Evolutionary conservation across 345 rosid genomes (phyloP), one percentile per base, ranked within the genome.

Genomic region (Linum trigynum): DNA sequence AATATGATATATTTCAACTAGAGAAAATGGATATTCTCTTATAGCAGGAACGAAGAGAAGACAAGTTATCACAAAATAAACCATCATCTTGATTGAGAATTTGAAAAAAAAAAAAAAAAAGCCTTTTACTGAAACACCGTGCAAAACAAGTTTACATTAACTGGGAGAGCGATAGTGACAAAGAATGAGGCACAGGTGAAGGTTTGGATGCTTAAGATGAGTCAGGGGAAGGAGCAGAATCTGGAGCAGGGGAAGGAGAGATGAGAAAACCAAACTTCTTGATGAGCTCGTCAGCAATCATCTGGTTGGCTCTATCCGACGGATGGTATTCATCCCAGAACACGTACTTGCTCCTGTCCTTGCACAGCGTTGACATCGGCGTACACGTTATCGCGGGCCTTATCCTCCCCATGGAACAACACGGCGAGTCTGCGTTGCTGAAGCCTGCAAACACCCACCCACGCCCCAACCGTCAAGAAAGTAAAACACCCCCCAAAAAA

Each of bases 261-360:
- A 67, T 74, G 9, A 66, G 50, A 62, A 89, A 86, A 55, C 87
- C 88, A 50, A 89, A 82, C 72, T 87, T 85, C 67, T 87, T 87
- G 68, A 85, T 81, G 56, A 92, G 91, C n/a, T 86, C 91, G 43
- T 80, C 79, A 2, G 98, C 97, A 39, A 92, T 80, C 67, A 89
- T 76, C 77, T 87, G 82, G 57, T 89, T 90, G 7, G 96, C 98
- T 2, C 74, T 67, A 17, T 92, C 97, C 2, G 96, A 78, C 11
- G 98, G 98, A 70, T 92, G 98, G 66, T 90, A 92, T 71, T 92
- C 97, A n/a, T 90, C 98, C 98, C 98, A 92, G 61, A 92, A 92
- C 74, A 90, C 88, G 38, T 86, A 90, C 74, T 87, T 86, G 81
- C 90, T 92, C 76, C 98, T 75, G 69, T 92, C 97, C 43, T 69